These are phyloP conservation scores for Endoconidiophora polonica DNA, from an alignment of 2,329 filamentous ascomycete genomes.

Conservation along the genomic window DNA sequence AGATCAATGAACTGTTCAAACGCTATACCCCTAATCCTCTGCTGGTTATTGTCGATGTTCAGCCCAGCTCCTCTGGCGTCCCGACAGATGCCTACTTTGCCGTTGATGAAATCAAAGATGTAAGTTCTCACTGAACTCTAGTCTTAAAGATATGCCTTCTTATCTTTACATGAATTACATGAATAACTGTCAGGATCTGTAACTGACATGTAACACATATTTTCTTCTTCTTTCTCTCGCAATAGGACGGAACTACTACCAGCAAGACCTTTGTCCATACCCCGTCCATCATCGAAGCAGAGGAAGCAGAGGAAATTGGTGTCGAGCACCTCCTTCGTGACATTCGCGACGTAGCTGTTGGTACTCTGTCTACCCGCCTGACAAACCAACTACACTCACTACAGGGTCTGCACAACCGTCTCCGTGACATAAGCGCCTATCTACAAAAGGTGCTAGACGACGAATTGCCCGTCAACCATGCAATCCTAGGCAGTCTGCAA, in stretches of 20 bases:
- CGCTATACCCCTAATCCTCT: conserved; percentile 93
- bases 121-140: neutral
- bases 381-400: conserved; percentile 95
- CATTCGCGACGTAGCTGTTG: conserved; percentile 93
- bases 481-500: conserved; percentile 94
- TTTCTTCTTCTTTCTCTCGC: conserved; percentile 7
- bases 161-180: neutral
- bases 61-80: conserved; percentile 93
- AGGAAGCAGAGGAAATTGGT: conserved; percentile 97
- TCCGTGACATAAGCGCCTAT: conserved; percentile 90
- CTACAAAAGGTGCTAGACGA: conserved; percentile 90
- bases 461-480: conserved; percentile 88
- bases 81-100: conserved; percentile 98
- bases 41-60: conserved; percentile 94
- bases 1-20: conserved; percentile 99
- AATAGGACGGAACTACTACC: conserved; percentile 86
- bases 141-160: conserved; percentile 1
- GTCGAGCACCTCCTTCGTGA: conserved; percentile 95
- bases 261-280: conserved; percentile 97
- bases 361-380: conserved; percentile 88
- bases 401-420: conserved; percentile 82
- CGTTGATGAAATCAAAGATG: conserved; percentile 96
- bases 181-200: conserved; percentile 2
- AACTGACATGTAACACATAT: no score
- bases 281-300: conserved; percentile 93